A percentile compares a stretch with the other conserved stretches of the same genome.
phyloP scores from a whole-genome alignment of 305 asterid genomes.

The Striga hermonthica region DNA sequence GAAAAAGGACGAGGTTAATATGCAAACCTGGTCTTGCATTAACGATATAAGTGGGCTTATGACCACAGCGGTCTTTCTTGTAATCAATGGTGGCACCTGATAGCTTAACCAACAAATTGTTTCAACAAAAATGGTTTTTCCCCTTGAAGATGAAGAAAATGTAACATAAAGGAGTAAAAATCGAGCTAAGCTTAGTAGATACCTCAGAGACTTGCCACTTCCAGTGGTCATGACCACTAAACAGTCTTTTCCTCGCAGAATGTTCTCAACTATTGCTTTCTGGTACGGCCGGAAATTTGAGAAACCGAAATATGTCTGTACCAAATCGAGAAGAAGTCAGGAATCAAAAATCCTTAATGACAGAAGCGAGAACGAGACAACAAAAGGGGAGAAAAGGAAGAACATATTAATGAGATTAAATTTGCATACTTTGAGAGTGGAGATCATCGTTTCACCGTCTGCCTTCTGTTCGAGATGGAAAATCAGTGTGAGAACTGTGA shows the following conservation, averaged over 20 bases:
- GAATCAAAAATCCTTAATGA: neutral
- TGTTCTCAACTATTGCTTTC: slow-evolving; percentile 65
- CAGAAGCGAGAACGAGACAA: slow-evolving; percentile 6
- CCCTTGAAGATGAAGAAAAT: neutral
- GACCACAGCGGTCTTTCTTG: slow-evolving; percentile 72
- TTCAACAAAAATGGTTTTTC: slow-evolving; percentile 20
- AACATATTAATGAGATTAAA: neutral
- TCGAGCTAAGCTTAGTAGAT: slow-evolving; percentile 21
- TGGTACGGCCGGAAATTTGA: slow-evolving; percentile 84
- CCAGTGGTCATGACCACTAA: slow-evolving; percentile 95
- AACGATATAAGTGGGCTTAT: slow-evolving; percentile 90
- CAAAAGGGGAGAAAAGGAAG: neutral
- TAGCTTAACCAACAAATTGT: slow-evolving; percentile 50
- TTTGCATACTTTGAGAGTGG: slow-evolving; percentile 56
- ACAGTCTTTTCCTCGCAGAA: slow-evolving; percentile 71
- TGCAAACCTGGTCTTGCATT: slow-evolving; percentile 91
- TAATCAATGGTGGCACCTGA: slow-evolving; percentile 83
- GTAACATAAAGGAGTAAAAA: neutral
- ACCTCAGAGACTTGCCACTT: slow-evolving; percentile 94
- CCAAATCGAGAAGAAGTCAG: slow-evolving; percentile 5
- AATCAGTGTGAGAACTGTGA: slow-evolving; percentile 3
- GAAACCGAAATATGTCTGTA: slow-evolving; percentile 82
- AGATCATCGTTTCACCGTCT: slow-evolving; percentile 43
- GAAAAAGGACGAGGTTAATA: slow-evolving; percentile 11
- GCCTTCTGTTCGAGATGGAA: slow-evolving; percentile 20